phyloP scores from a whole-genome alignment of 805 yeast species.

The Saccharomycopsis guyanensis region DNA sequence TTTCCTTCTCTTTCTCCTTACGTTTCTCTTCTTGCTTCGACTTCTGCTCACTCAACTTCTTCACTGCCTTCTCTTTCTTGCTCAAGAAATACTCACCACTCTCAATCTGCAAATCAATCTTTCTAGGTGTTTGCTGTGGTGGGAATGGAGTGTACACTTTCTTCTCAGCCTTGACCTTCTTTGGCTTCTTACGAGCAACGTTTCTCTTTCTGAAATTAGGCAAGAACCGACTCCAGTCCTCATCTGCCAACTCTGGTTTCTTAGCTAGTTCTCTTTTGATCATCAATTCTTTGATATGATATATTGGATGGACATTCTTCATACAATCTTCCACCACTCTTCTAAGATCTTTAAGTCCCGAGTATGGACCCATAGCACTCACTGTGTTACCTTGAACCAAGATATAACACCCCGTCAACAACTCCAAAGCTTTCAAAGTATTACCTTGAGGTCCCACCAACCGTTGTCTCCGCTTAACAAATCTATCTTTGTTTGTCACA shows the following conservation, averaged over 20 bases:
- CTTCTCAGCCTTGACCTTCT: slow-evolving; percentile 43
- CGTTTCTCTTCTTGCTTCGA: slow-evolving; percentile 70
- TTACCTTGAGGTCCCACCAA: slow-evolving; percentile 96
- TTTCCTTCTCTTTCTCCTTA: slow-evolving; percentile 56
- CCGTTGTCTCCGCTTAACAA: slow-evolving; percentile 92
- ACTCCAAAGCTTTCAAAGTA: slow-evolving; percentile 89
- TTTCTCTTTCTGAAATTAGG: slow-evolving; percentile 96
- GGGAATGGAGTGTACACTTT: slow-evolving; percentile 98
- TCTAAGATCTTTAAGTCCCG: slow-evolving; percentile 85
- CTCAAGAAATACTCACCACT: slow-evolving; percentile 97
- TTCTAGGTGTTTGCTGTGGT: slow-evolving; percentile 93
- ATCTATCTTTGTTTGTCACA: slow-evolving; percentile 86
- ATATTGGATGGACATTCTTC: slow-evolving; percentile 95
- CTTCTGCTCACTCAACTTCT: slow-evolving; percentile 66
- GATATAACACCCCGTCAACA: slow-evolving; percentile 90
- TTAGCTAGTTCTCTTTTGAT: slow-evolving; percentile 91
- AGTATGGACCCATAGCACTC: slow-evolving; percentile 92
- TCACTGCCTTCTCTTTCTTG: slow-evolving; percentile 69
- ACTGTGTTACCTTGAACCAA: slow-evolving; percentile 97
- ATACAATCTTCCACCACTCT: slow-evolving; percentile 96
- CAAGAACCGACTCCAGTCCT: slow-evolving; percentile 93
- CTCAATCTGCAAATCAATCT: slow-evolving; percentile 94
- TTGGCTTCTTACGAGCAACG: slow-evolving; percentile 87
- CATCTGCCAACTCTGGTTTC: slow-evolving; percentile 90
- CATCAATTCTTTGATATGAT: slow-evolving; percentile 95